Evolutionary conservation across 2,329 filamentous ascomycete genomes (phyloP).

Genomic region (Fusarium sacchari): DNA sequence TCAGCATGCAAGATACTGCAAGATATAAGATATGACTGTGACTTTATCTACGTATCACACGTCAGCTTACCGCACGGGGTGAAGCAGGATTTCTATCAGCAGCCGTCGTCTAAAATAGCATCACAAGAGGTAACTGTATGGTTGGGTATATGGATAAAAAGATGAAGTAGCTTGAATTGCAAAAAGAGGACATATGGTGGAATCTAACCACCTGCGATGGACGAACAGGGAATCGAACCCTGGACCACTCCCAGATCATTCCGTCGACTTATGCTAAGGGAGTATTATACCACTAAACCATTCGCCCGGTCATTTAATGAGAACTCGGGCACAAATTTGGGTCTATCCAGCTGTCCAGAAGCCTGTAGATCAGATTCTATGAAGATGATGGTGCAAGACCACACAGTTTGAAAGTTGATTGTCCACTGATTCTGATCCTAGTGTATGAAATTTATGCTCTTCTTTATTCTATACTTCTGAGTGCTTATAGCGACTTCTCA

Average conservation of each 20-base stretch:
- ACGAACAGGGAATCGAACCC: slow-evolving; percentile 46
- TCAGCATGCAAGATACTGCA: neutral
- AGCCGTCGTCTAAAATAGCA: neutral
- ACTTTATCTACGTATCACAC: neutral
- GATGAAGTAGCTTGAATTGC: neutral
- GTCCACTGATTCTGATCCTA: neutral
- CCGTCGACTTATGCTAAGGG: slow-evolving; percentile 42
- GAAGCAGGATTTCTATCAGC: no score
- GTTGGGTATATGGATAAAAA: neutral
- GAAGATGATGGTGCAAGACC: neutral
- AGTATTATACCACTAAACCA: slow-evolving; percentile 46
- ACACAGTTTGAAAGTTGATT: neutral
- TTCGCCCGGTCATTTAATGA: slow-evolving; percentile 37
- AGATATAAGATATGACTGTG: neutral
- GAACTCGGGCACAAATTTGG: fast-evolving
- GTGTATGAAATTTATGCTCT: neutral
- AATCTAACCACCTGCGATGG: slow-evolving; percentile 37
- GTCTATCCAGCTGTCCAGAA: fast-evolving
- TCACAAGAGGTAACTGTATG: neutral
- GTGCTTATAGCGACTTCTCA: slow-evolving; percentile 47
- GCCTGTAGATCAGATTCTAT: neutral
- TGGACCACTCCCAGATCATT: slow-evolving; percentile 43
- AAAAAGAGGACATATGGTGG: slow-evolving; percentile 6
- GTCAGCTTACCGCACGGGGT: neutral
- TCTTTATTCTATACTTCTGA: neutral